A percentile compares a stretch with the other conserved stretches of the same genome.
Evolutionary conservation across 2,329 filamentous ascomycete species (phyloP).

Genomic region (Aspergillus sojae): DNA sequence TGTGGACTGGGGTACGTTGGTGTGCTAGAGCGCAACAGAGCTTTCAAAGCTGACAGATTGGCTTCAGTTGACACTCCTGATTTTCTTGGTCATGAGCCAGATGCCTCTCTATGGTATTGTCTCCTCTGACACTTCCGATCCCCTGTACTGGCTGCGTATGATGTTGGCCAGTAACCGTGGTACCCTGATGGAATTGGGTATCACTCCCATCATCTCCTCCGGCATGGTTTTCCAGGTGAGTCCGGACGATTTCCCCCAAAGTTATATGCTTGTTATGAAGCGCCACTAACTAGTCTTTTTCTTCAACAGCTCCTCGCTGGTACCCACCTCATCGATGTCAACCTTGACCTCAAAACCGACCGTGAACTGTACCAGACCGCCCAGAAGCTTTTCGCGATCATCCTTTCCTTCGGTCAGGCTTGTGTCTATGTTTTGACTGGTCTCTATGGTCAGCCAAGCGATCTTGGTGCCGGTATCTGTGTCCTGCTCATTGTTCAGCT

Average conservation of each 20-base stretch:
- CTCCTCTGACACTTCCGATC: constrained; percentile 96
- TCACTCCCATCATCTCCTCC: constrained; percentile 98
- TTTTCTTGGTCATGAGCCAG: constrained; percentile 99
- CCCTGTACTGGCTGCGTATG: constrained; percentile 99
- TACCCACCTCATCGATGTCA: constrained; percentile 99
- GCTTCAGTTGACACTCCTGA: constrained; percentile 77
- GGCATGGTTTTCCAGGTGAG: constrained; percentile 96
- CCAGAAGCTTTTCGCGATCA: constrained; percentile 98
- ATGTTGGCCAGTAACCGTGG: constrained; percentile 99
- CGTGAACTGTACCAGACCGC: constrained; percentile 99
- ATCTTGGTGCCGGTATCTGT: constrained; percentile 96
- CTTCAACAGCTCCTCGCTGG: constrained; percentile 77
- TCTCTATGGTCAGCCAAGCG: constrained; percentile 94
- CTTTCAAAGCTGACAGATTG: constrained; percentile 23
- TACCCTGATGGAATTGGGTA: constrained; percentile 93
- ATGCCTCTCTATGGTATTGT: constrained; percentile 99
- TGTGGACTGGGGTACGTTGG: constrained; percentile 75
- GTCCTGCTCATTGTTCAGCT: constrained; percentile 98
- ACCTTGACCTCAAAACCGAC: constrained; percentile 99
- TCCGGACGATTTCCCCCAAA: neutral
- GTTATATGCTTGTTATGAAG: neutral
- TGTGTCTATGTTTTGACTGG: constrained; percentile 98
- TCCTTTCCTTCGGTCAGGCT: constrained; percentile 94
- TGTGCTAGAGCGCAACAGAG: constrained; percentile 14
- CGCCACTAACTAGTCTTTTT: constrained; percentile 19